Evolutionary conservation across 345 rosid genomes (phyloP).

Genomic region (Citrus glauca): DNA sequence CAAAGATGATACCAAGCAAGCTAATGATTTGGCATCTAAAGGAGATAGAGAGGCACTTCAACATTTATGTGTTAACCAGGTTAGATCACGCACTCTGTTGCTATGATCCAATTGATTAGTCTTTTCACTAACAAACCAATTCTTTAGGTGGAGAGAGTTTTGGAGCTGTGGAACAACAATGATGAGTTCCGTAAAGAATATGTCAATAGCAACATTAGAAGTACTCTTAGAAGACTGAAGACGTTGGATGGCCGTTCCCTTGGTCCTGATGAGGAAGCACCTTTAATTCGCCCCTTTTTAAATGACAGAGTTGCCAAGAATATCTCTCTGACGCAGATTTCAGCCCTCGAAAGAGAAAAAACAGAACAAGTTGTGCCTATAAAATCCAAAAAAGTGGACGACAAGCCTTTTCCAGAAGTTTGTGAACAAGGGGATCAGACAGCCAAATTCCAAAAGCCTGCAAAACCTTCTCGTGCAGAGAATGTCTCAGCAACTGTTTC

Average conservation of each 20-base stretch:
- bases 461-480: slow-evolving; percentile 30
- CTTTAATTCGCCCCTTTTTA: slow-evolving; percentile 34
- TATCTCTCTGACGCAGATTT: slow-evolving; percentile 14
- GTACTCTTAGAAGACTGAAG: slow-evolving; percentile 66
- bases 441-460: slow-evolving; percentile 34
- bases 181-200: slow-evolving; percentile 70
- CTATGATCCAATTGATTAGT: not conserved
- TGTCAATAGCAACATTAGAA: slow-evolving; percentile 48
- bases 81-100: slow-evolving; percentile 23
- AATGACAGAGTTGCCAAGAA: slow-evolving; percentile 33
- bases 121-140: slow-evolving; percentile 18
- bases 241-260: slow-evolving; percentile 82
- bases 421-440: slow-evolving; percentile 41
- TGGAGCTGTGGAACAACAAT: slow-evolving; percentile 60
- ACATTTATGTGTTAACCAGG: slow-evolving; percentile 61
- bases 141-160: slow-evolving; percentile 63
- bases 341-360: slow-evolving; percentile 29
- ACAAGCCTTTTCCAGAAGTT: slow-evolving; percentile 25
- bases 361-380: slow-evolving; percentile 22
- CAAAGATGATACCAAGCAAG: slow-evolving; percentile 53
- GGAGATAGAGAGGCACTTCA: slow-evolving; percentile 55
- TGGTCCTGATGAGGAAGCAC: slow-evolving; percentile 75
- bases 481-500: slow-evolving; percentile 30
- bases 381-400: slow-evolving; percentile 35
- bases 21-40: slow-evolving; percentile 52